Evolutionary conservation across 208 protist genomes (phyloP).

Genomic region (Blechomonas ayalai): DNA sequence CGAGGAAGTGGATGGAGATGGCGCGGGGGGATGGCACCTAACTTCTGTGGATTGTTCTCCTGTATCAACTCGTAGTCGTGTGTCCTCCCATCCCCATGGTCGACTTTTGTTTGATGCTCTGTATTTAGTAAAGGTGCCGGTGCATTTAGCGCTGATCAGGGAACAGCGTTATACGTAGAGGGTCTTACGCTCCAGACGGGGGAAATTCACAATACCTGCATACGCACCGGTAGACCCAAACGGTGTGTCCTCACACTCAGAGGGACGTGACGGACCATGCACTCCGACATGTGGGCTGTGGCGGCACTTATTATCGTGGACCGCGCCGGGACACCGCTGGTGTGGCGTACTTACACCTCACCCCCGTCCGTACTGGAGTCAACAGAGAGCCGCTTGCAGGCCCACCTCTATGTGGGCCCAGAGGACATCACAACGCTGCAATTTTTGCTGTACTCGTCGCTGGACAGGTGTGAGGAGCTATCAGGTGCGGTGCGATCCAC

Average conservation of each 20-base stretch:
- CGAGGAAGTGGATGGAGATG: no score
- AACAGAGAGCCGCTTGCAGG: slow-evolving; percentile 32
- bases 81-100: no score
- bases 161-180: no score
- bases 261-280: not conserved
- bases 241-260: no score
- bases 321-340: slow-evolving; percentile 34
- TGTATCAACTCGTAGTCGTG: no score
- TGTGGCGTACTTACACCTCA: slow-evolving; percentile 66
- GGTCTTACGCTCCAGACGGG: no score
- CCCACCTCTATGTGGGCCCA: slow-evolving; percentile 64
- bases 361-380: slow-evolving; percentile 37
- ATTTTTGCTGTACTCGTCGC: slow-evolving; percentile 68
- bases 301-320: slow-evolving; percentile 65
- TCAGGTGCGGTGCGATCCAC: slow-evolving; percentile 6
- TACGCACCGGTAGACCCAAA: not conserved
- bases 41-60: no score
- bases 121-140: no score
- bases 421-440: slow-evolving; percentile 73
- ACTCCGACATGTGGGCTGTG: slow-evolving; percentile 58
- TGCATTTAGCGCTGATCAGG: no score
- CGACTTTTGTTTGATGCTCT: no score
- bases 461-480: slow-evolving; percentile 70
- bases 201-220: not conserved
- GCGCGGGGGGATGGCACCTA: no score